Evolutionary conservation across 208 protist genomes (phyloP).

Genomic region (Crithidia acanthocephali): DNA sequence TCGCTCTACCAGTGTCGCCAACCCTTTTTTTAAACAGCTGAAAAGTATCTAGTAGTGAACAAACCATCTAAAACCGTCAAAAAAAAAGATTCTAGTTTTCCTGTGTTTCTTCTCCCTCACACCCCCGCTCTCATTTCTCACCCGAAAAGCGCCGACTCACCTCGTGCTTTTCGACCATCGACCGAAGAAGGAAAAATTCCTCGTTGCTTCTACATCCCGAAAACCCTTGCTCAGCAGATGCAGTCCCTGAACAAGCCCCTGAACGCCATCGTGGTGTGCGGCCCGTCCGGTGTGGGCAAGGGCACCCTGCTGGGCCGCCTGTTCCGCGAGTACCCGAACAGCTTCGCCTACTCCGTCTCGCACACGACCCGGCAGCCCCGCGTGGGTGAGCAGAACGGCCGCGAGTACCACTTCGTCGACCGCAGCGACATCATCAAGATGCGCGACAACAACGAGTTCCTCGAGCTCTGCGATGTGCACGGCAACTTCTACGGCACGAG

Average conservation of each 20-base stretch:
- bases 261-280: conserved; percentile 89
- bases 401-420: conserved; percentile 92
- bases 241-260: conserved; percentile 39
- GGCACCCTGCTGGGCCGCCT: conserved; percentile 90
- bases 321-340: conserved; percentile 62
- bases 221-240: conserved; percentile 19
- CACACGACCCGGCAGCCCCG: conserved; percentile 93
- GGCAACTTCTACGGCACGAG: conserved; percentile 97
- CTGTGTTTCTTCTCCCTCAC: neutral
- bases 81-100: conserved; percentile 5
- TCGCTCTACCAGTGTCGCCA: neutral
- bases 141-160: neutral
- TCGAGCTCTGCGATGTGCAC: conserved; percentile 94
- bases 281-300: conserved; percentile 94
- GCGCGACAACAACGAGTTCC: conserved; percentile 78
- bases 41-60: neutral
- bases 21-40: conserved; percentile 15
- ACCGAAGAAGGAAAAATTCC: neutral
- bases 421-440: conserved; percentile 72
- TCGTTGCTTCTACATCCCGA: neutral
- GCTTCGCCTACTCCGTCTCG: conserved; percentile 93
- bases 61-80: neutral
- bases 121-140: neutral
- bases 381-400: conserved; percentile 85
- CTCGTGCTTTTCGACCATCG: neutral